A percentile compares a stretch with the other conserved stretches of the same genome.
Evolutionary conservation across 2,329 filamentous ascomycete genomes (phyloP).

Genomic region (Emergomyces africanus): DNA sequence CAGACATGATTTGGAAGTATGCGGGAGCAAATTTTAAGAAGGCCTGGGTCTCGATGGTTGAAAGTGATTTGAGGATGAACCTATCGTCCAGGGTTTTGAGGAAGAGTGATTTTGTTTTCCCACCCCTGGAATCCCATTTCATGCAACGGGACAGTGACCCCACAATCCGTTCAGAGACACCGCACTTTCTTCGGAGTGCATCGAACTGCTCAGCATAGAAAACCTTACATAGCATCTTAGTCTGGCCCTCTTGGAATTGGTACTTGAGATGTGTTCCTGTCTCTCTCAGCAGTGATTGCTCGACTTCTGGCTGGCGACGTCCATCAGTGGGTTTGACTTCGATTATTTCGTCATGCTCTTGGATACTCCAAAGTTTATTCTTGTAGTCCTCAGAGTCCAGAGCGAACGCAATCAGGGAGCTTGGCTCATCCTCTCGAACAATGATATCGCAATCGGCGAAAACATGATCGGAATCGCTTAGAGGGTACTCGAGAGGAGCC

Average conservation of each 20-base stretch:
- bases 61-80: constrained; percentile 82
- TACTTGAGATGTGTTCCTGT: constrained; percentile 93
- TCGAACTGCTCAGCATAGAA: constrained; percentile 99
- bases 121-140: constrained; percentile 96
- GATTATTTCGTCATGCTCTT: constrained; percentile 23
- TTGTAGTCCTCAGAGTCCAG: constrained; percentile 80
- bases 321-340: constrained; percentile 19
- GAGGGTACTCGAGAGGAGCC: constrained; percentile 82
- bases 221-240: constrained; percentile 93
- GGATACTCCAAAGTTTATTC: constrained; percentile 50
- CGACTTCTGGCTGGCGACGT: constrained; percentile 56
- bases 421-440: constrained; percentile 92
- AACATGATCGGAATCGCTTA: constrained; percentile 79
- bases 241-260: constrained; percentile 85
- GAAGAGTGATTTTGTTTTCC: constrained; percentile 96
- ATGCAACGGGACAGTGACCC: constrained; percentile 90
- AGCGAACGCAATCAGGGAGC: constrained; percentile 87
- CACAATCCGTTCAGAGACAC: constrained; percentile 83
- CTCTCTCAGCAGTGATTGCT: constrained; percentile 69
- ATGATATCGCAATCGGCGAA: constrained; percentile 97
- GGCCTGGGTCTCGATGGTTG: constrained; percentile 80
- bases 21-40: constrained; percentile 93
- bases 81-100: constrained; percentile 92
- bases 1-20: constrained; percentile 95
- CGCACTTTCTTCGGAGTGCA: constrained; percentile 81